Conservation (phyloP, 306 rosid genomes). For the Cicer arietinum region DNA sequence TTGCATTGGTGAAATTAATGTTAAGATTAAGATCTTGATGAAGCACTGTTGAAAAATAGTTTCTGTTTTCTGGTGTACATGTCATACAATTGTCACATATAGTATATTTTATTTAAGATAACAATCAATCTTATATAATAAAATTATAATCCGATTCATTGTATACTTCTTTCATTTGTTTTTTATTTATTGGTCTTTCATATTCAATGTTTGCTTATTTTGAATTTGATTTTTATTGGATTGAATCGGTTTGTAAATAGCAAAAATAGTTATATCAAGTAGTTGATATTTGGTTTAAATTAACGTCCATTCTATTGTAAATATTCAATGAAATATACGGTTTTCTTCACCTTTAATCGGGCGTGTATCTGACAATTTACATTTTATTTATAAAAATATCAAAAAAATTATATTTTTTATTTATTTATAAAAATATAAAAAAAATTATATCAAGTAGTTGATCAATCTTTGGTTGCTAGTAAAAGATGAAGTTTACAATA, state of each 20-base stretch:
- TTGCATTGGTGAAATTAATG: slow-evolving; percentile 27
- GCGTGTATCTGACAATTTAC: no score
- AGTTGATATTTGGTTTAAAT: no score
- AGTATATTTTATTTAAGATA: neutral
- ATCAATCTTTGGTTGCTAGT: no score
- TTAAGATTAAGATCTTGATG: neutral
- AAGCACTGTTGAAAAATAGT: slow-evolving; percentile 1
- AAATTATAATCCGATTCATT: neutral
- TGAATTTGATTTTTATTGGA: neutral
- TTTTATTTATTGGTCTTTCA: neutral
- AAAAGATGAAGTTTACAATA: neutral
- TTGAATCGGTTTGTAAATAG: no score
- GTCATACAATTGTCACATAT: neutral
- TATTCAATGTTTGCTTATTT: neutral
- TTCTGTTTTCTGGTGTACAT: neutral
- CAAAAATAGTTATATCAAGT: no score
- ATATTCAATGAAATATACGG: no score
- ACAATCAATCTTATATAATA: neutral
- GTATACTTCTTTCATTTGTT: neutral
- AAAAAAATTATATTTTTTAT: no score
- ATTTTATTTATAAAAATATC: no score
- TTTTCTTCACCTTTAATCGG: no score
- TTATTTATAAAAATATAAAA: no score
- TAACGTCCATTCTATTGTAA: no score
- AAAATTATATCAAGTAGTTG: no score